Evolutionary conservation across 2,329 filamentous ascomycete genomes (phyloP).

Genomic region (Xylariaceae sp.): DNA sequence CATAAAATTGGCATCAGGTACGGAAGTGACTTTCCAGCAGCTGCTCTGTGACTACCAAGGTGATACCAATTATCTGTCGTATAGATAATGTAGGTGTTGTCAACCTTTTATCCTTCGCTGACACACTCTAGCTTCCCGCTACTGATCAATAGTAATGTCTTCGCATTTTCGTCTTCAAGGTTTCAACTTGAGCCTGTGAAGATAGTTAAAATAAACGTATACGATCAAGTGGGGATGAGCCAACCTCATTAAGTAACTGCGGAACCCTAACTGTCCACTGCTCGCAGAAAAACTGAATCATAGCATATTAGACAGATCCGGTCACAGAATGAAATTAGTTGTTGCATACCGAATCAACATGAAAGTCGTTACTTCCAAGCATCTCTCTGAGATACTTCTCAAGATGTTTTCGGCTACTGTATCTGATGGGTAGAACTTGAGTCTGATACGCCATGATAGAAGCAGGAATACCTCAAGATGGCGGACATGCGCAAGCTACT

Average conservation of each 20-base stretch:
- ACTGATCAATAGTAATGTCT: not conserved
- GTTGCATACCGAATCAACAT: constrained; percentile 2
- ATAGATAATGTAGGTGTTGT: too few species aligned
- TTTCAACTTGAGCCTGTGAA: constrained; percentile 8
- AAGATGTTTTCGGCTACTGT: constrained; percentile 1
- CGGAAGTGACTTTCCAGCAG: too few species aligned
- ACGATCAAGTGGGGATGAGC: not conserved
- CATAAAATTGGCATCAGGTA: too few species aligned
- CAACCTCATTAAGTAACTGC: not conserved
- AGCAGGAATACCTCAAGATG: not conserved
- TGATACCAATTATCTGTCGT: too few species aligned
- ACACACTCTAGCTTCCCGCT: too few species aligned
- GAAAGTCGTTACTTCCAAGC: not conserved
- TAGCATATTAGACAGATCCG: not conserved
- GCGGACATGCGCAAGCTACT: not conserved
- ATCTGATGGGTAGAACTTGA: constrained; percentile 15
- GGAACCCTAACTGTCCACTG: constrained; percentile 16
- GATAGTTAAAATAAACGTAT: not conserved
- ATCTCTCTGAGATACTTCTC: constrained; percentile 1
- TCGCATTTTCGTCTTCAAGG: constrained; percentile 1
- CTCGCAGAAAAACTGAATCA: not conserved
- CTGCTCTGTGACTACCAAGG: too few species aligned
- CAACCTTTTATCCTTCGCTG: too few species aligned
- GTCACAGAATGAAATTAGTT: not conserved
- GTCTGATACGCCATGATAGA: constrained; percentile 2